Base-by-base conservation (phyloP, 129 eudicot species). In the Saposhnikovia divaricata region DNA sequence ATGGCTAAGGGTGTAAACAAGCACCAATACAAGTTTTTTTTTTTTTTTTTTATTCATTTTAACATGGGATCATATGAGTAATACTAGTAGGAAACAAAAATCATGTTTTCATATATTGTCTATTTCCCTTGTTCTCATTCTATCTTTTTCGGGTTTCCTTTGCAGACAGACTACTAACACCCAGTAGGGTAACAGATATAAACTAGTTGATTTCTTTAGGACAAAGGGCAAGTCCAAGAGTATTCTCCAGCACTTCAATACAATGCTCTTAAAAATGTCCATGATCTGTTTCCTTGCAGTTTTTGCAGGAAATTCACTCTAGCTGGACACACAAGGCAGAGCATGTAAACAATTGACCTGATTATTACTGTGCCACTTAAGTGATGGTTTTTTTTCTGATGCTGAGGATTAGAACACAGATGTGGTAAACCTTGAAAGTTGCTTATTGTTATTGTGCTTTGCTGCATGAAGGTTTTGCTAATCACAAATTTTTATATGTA, bases 241-340 rank as follows among this genome's bases (percentile, higher is more conserved):
- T 59, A 10, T 11, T 59, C 68, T 59, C 28, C 12, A 59, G 28
- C 27, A 55, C 11, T 55, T 27, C 27, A 19, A 55, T 19, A 55
- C 9, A 9, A 55, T 55, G 3, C 27, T 0, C 9, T 55, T 19
- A 55, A 21, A 21, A 6, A 21, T 55, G 25, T 21, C 63, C 27
- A 70, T 70, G n/a, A 37, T 38, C 10, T 70, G 9, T 70, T 19
- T 38, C 13, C 77, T 80, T 72, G 66, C 37, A 61, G 72, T 46
- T 80, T 50, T 89, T 51, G 84, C 31, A 94, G 97, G 98, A 91
- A 81, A 91, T 94, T 66, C 91, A 83, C 88, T 90, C 97, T 84
- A 94, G 98, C 80, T 90, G 93, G 92, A 86, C 83, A 16, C 97
- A 90, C 85, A 94, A 94, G 85, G 90, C 98, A 38, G 97, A 94